Base-by-base conservation (phyloP, 2,329 filamentous ascomycete species). In the Fonsecaea multimorphosa region DNA sequence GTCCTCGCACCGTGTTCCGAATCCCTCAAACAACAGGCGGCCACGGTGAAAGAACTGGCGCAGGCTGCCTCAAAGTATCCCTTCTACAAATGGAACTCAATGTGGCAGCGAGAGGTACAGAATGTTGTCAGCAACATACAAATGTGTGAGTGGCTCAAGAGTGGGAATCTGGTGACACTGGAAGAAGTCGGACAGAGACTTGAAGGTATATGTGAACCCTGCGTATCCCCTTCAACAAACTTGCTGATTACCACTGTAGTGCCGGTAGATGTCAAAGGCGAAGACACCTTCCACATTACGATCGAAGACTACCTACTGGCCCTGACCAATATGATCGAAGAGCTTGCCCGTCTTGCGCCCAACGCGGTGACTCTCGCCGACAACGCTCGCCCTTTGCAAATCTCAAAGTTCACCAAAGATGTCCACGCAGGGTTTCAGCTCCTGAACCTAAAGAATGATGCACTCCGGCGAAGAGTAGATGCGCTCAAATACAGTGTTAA, bases 401-500 rank as follows among this genome's bases (percentile, higher is more conserved):
- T 98, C 78, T 92, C 91, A 77, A 86, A 87, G 70, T 98, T 98
- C 77, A 89, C 97, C 82, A 97, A 97, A 82, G 93, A 98, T 75
- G 81, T 99, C 40, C 94, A 97, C 73, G 92, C 93, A 2, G 95
- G 94, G 16, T 99, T 99, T 81, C 95, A 98, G 84, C 87, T 98
- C 71, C 86, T 99, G 71, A 99, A 99, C 77, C 84, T 99, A 72
- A 98, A 98, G 85, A 99, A 99, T 74, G 95, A 99, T 77, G 88
- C 89, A 24, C 80, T 99, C 74, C 86, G 95, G 66, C 92, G 93
- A 81, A 86, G 92, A 68, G 92, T 92, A 63, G 95, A 99, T 80
- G 91, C 90, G 4, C 91, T 99, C 79, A 99, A 99, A 84, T 99
- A 99, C 76, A 90, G 91, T 73, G 92, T 99, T 74, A 99, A 98